phyloP scores from a whole-genome alignment of 2,329 filamentous ascomycete species.

The Sodiomyces alkalinus region DNA sequence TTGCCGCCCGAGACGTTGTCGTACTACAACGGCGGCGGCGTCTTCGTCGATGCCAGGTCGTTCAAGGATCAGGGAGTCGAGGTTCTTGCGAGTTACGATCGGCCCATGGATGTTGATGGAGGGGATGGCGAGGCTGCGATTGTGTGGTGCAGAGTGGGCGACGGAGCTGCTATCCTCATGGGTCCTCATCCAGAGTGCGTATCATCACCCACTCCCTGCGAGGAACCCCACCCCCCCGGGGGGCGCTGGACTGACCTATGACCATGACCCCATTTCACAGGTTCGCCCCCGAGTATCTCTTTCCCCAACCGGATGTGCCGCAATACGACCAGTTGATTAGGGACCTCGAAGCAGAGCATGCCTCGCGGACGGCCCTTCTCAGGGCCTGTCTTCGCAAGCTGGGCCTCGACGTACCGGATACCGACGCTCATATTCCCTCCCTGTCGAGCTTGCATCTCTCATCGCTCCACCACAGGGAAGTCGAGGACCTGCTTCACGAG shows the following conservation, averaged over 20 bases:
- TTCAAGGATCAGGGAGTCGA: conserved; percentile 52
- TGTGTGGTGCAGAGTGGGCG: conserved; percentile 68
- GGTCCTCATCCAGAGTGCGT: conserved; percentile 81
- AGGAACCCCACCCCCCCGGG: background rate
- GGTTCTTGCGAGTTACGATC: conserved; percentile 66
- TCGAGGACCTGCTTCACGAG: conserved; percentile 50
- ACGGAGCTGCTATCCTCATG: conserved; percentile 65
- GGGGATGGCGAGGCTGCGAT: conserved; percentile 63
- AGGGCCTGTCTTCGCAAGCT: conserved; percentile 68
- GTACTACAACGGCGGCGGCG: conserved; percentile 91
- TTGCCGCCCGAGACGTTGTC: conserved; percentile 50
- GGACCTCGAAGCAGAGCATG: conserved; percentile 52
- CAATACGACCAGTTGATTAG: conserved; percentile 56
- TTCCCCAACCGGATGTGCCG: conserved; percentile 48
- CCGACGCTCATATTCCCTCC: conserved; percentile 55
- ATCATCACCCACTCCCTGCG: too few relatives aligned
- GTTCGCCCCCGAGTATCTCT: conserved; percentile 68
- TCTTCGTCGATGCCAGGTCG: conserved; percentile 68
- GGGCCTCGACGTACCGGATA: conserved; percentile 61
- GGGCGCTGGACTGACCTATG: background rate
- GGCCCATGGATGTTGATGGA: conserved; percentile 60
- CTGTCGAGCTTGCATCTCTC: conserved; percentile 76
- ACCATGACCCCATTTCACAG: too few relatives aligned
- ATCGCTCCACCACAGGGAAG: conserved; percentile 45
- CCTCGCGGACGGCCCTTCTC: conserved; percentile 56